Percentiles rank a stretch among this genome's conserved stretches.
Conservation (phyloP, 305 asterid species). For the Euphrasia arctica region DNA sequence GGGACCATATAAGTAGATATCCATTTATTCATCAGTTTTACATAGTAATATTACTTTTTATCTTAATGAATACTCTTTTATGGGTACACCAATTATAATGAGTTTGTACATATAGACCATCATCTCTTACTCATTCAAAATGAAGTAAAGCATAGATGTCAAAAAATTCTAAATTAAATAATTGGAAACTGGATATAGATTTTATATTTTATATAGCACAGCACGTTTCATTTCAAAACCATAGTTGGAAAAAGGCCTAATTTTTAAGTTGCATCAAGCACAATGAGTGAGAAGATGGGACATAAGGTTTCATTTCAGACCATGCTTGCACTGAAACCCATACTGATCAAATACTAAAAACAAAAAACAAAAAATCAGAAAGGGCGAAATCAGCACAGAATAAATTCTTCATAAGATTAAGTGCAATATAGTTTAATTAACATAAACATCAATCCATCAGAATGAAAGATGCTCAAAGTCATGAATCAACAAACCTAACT, state of each 20-base stretch:
- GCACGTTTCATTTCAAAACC: conserved; percentile 11
- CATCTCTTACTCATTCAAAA: conserved; percentile 16
- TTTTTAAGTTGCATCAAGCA: conserved; percentile 22
- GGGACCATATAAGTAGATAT: neutral
- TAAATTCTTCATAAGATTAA: conserved; percentile 26
- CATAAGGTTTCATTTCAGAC: conserved; percentile 26
- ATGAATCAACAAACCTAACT: conserved; percentile 47
- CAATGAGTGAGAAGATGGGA: conserved; percentile 25
- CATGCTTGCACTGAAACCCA: conserved; percentile 31
- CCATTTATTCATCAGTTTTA: neutral
- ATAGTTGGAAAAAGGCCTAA: conserved; percentile 16
- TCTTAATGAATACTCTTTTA: neutral
- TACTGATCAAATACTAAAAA: conserved; percentile 34
- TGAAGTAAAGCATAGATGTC: conserved; percentile 12
- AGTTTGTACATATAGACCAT: conserved; percentile 1
- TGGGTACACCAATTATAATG: neutral
- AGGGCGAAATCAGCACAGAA: conserved; percentile 26
- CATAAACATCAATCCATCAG: conserved; percentile 30
- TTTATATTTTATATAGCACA: conserved; percentile 23
- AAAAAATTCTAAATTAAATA: conserved; percentile 4
- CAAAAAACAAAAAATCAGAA: conserved; percentile 19
- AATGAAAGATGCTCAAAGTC: conserved; percentile 33
- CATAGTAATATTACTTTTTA: conserved; percentile 1
- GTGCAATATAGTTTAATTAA: conserved; percentile 31
- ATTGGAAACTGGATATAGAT: conserved; percentile 14